A percentile compares a stretch with the other conserved stretches of the same genome.
phyloP scores from a whole-genome alignment of 768 basidiomycete genomes.

The Boletus tylopilopsis region DNA sequence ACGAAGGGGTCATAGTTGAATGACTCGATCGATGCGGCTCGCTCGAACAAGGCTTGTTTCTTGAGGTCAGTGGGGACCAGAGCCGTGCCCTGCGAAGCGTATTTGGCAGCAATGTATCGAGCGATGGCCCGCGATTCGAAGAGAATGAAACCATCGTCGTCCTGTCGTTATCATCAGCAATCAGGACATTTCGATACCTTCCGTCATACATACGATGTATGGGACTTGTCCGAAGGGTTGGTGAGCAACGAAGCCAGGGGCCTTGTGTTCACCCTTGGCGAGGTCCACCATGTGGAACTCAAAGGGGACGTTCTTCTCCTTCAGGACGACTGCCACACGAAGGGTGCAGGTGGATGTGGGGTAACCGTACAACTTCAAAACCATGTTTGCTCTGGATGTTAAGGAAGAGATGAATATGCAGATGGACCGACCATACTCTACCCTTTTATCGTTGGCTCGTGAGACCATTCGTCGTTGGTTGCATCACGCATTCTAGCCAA shows the following conservation, averaged over 20 bases:
- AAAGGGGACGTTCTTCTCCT: conserved; percentile 55
- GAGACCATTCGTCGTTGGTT: no score
- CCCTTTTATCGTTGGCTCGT: conserved; percentile 15
- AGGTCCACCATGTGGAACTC: conserved; percentile 43
- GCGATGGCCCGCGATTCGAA: conserved; percentile 42
- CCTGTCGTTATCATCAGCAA: conserved; percentile 3
- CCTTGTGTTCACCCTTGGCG: conserved; percentile 42
- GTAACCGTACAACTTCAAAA: conserved; percentile 18
- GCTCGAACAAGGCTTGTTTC: conserved; percentile 45
- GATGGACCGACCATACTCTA: neutral
- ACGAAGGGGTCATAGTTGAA: conserved; percentile 50
- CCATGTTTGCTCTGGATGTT: conserved; percentile 8
- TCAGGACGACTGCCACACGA: conserved; percentile 46
- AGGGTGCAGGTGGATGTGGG: conserved; percentile 43
- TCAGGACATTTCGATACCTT: neutral
- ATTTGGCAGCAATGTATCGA: conserved; percentile 40
- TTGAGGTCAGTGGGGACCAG: conserved; percentile 36
- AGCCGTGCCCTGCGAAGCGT: conserved; percentile 31
- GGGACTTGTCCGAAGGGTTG: conserved; percentile 58
- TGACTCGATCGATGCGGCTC: conserved; percentile 48
- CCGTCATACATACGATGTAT: conserved; percentile 17
- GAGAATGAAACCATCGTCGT: conserved; percentile 41
- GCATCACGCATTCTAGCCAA: no score
- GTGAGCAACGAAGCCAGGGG: conserved; percentile 39
- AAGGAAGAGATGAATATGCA: neutral